phyloP scores from a whole-genome alignment of 2,329 filamentous ascomycete species.

The Trichoderma brevicompactum region DNA sequence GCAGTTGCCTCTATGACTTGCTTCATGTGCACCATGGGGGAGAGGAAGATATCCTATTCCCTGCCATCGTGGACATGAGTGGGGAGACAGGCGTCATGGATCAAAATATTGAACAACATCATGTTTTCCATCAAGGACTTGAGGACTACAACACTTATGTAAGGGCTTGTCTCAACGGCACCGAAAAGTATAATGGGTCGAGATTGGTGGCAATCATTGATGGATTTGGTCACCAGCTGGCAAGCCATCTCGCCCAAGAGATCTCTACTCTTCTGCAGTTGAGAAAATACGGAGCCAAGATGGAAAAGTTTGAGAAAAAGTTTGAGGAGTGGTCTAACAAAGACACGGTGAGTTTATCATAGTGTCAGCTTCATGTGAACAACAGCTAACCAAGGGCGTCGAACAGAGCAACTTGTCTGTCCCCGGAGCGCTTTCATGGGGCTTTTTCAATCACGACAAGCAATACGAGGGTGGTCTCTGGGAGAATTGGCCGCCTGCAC shows the following conservation, averaged over 20 bases:
- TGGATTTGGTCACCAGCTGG: not conserved
- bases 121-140: constrained; percentile 41
- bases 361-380: no score
- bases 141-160: constrained; percentile 28
- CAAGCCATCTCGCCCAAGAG: not conserved
- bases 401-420: not conserved
- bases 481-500: constrained; percentile 25
- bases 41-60: constrained; percentile 46
- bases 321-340: no score
- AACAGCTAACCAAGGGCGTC: no score
- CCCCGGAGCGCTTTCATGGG: not conserved
- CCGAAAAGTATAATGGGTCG: not conserved
- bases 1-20: constrained; percentile 35
- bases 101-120: constrained; percentile 45
- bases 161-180: not conserved
- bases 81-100: constrained; percentile 44
- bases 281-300: not conserved
- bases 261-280: not conserved
- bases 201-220: not conserved
- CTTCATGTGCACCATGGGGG: constrained; percentile 43
- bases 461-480: constrained; percentile 27
- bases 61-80: constrained; percentile 39
- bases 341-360: no score
- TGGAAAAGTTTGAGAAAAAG: not conserved
- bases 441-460: constrained; percentile 14